These are phyloP conservation scores for Amphicarpaea edgeworthii DNA, from an alignment of 306 rosid species.

Conservation along the genomic window DNA sequence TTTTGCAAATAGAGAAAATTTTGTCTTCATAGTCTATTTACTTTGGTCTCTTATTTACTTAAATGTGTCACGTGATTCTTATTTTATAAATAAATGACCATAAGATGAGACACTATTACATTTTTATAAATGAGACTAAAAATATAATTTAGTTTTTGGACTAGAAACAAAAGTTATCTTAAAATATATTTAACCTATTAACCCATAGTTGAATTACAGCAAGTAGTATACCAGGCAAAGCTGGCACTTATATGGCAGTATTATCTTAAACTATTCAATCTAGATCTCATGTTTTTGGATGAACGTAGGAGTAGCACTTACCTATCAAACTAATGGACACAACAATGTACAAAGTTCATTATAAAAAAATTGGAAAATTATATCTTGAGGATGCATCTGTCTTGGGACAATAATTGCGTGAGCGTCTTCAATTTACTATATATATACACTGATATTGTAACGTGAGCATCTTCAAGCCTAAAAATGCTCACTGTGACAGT, in stretches of 20 bases:
- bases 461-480: no score
- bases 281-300: constrained; percentile 2
- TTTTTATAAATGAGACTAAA: not conserved
- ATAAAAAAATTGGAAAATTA: not conserved
- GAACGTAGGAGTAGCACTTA: not conserved
- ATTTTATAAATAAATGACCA: not conserved
- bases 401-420: not conserved
- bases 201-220: not conserved
- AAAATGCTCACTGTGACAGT: not conserved
- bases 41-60: no score
- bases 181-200: not conserved
- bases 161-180: not conserved
- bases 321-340: not conserved
- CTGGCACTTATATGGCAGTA: not conserved
- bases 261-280: not conserved
- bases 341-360: not conserved
- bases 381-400: not conserved
- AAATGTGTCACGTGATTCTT: no score
- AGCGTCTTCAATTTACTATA: no score
- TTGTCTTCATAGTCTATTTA: no score
- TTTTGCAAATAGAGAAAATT: no score
- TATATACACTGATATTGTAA: no score
- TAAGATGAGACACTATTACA: not conserved
- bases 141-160: not conserved
- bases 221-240: not conserved